A percentile compares a stretch with the other conserved stretches of the same genome.
These are phyloP conservation scores for Colletotrichum sp. DNA, from an alignment of 2,329 filamentous ascomycete genomes.

Conservation along the genomic window DNA sequence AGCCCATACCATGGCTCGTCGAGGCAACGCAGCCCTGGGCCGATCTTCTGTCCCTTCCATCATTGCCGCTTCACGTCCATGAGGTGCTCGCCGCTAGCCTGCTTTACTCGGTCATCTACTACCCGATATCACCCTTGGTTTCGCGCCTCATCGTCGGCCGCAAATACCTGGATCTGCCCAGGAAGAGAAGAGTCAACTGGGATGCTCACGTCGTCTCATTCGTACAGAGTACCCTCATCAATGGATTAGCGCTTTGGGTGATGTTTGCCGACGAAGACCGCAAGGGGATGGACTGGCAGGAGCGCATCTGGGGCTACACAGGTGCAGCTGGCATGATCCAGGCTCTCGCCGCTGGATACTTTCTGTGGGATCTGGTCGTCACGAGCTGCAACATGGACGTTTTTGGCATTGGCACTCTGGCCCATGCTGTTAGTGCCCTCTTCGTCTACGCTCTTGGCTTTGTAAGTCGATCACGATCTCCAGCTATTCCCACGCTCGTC, in stretches of 20 bases:
- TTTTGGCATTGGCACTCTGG: conserved; percentile 78
- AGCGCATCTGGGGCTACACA: conserved; percentile 79
- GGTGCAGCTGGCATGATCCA: conserved; percentile 75
- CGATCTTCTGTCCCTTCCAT: conserved; percentile 63
- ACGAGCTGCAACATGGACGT: conserved; percentile 71
- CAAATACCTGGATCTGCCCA: conserved; percentile 67
- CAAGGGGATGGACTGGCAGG: conserved; percentile 66
- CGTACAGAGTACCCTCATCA: conserved; percentile 77
- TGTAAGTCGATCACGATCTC: conserved; percentile 56
- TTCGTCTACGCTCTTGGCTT: conserved; percentile 80
- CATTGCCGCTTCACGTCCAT: conserved; percentile 78
- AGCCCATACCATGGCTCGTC: conserved; percentile 62
- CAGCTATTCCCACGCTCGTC: conserved; percentile 16
- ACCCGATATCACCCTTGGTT: conserved; percentile 69
- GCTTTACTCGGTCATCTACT: conserved; percentile 73
- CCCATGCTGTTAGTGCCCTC: conserved; percentile 77
- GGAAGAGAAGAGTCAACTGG: conserved; percentile 76
- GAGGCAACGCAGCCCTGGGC: conserved; percentile 67
- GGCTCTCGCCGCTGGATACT: conserved; percentile 80
- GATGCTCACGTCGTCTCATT: conserved; percentile 87
- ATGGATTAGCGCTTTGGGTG: conserved; percentile 73
- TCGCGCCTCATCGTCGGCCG: conserved; percentile 66
- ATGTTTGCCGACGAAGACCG: conserved; percentile 74
- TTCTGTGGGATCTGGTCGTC: conserved; percentile 80
- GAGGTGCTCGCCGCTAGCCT: conserved; percentile 71